Evolutionary conservation across 306 rosid species (phyloP), one percentile per base, ranked within the genome.

Genomic region (Neltuma alba): DNA sequence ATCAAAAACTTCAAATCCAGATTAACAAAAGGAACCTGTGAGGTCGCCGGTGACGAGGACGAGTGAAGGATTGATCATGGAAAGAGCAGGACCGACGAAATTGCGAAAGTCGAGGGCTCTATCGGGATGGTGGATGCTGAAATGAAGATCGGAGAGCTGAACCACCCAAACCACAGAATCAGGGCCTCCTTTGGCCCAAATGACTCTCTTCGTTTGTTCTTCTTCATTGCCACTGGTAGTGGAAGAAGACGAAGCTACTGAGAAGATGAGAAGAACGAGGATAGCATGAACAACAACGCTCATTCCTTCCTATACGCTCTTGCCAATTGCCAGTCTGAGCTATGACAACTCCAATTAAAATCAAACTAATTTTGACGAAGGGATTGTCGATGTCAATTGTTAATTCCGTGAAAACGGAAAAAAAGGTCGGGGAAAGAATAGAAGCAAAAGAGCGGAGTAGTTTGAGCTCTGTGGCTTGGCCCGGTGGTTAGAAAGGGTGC

Each of bases 121-220:
- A 27, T 91, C 83, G 3, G 99, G 96, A 68, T 95, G 88, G 86
- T 95, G 97, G 68, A 89, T 90, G 78, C 99, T 95, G 89, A 95
- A 92, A 84, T 95, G 99, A 76, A 95, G 97, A 90, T 95, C 98
- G 52, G 99, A 92, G 44, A 95, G 91, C 89, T 95, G 99, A 89
- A 95, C 97, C 69, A 82, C 81, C 99, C 99, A 95, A 64, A 92
- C 75, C 57, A 92, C 86, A 15, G 95, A 92, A 81, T 89, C 91
- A 1, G 91, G 85, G 33, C 67, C 85, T 76, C 90, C 94, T n/a
- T 85, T 83, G 16, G 74, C 71, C 64, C 76, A 66, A 25, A 83
- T 75, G 64, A 80, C 88, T 55, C 77, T 70, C 38, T 62, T 62
- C 21, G n/a, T 25, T 73, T 58, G 30, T 40, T 23, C 36, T 41